Evolutionary conservation across 257 asterid genomes (phyloP).

Genomic region (Ocimum tenuiflorum): DNA sequence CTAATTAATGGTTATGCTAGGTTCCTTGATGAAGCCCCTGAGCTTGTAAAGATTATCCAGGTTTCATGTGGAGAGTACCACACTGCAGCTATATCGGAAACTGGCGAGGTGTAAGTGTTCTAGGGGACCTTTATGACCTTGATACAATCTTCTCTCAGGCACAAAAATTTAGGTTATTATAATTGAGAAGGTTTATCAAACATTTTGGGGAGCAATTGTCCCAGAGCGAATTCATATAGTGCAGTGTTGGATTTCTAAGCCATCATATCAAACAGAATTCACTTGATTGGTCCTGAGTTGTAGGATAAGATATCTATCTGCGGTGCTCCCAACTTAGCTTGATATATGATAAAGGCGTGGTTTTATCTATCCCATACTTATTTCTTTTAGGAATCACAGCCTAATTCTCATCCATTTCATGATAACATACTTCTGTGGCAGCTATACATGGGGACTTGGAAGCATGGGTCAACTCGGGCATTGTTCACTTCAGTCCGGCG

Average conservation of each 20-base stretch:
- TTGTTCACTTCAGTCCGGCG: conserved; percentile 75
- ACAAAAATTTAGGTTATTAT: conserved; percentile 31
- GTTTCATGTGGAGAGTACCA: conserved; percentile 98
- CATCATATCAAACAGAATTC: background rate
- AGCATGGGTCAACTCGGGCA: conserved; percentile 98
- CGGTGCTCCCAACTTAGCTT: background rate
- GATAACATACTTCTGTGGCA: conserved; percentile 21
- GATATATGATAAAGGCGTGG: background rate
- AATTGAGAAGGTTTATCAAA: conserved; percentile 27
- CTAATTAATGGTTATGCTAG: conserved; percentile 70
- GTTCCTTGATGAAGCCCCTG: conserved; percentile 94
- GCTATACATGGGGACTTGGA: conserved; percentile 98
- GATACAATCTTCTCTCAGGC: conserved; percentile 31
- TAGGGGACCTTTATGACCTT: conserved; percentile 30
- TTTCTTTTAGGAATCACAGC: background rate
- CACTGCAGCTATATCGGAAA: conserved; percentile 78
- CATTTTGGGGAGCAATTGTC: conserved; percentile 10
- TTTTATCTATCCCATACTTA: background rate
- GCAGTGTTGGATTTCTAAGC: background rate
- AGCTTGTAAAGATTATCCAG: conserved; percentile 79
- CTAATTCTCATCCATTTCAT: conserved; percentile 5
- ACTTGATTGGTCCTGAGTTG: background rate
- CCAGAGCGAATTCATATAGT: background rate
- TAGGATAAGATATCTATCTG: background rate
- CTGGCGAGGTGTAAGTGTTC: conserved; percentile 96